Evolutionary conservation across 768 basidiomycete genomes (phyloP), one percentile per base, ranked within the genome.

Genomic region (Trametes cinnabarina): DNA sequence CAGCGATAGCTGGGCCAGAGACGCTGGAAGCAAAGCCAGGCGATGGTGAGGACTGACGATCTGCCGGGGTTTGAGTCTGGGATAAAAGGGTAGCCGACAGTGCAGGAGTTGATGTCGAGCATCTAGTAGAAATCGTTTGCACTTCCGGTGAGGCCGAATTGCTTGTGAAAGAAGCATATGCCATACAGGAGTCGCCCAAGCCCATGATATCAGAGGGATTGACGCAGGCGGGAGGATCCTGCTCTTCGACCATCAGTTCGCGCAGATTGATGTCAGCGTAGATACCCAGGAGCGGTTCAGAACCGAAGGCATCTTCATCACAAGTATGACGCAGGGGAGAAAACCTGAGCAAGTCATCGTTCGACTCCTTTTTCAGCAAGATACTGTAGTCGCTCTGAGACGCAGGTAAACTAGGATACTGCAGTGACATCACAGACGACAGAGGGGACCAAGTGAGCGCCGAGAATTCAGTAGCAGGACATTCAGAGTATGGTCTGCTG

Each of bases 171-270:
- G 35, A 44, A 4, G 15, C 56, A 22, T 22, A 14, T 37, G 23
- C 49, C 15, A 35, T 53, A 11, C 63, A 40, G 25, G n/a, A 47
- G 26, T 37, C 19, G 32, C 57, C 63, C 57, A 75, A 17, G 32
- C 57, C 63, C 57, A 75, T 67, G 26, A 76, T 72, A 30, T 77
- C 73, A 30, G 73, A 59, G 20, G 80, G 79, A 62, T 81, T 73
- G 47, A 82, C 68, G 26, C 75, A 70, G 5, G 61, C 40, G 4
- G 59, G 55, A 28, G 64, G 63, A 3, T 57, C 32, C 8, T 66
- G 63, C 25, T 55, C 56, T 17, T 58, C 51, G 23, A 65, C 55
- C 44, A 66, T 60, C 5, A 41, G 51, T 22, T 71, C 65, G 55
- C 71, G 73, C 70, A 74, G 71, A 41, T 77, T 77, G 23, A 75